Evolutionary conservation across 192 early-diverging fungal species (phyloP), one percentile per base, ranked within the genome.

Genomic region (Entomortierella parvispora): DNA sequence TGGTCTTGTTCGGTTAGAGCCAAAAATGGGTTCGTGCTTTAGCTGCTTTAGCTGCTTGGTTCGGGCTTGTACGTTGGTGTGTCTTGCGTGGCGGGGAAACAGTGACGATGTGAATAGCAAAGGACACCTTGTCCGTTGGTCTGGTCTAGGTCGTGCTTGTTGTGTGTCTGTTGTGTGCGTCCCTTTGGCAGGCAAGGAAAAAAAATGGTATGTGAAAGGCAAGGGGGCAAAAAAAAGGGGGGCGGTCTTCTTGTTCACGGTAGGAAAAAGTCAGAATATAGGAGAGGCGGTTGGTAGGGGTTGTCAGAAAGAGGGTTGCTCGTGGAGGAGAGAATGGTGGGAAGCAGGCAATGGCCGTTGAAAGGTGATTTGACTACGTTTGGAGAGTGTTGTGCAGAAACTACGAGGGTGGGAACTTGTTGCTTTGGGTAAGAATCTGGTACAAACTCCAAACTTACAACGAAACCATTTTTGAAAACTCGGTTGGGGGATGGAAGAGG

Each of bases 321-420:
- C n/a, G n/a, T n/a, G 7, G 33, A 23, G 48, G 47, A 28, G 5
- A 49, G 20, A 62, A 48, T 47, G 45, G 60, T 48, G 60, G 29
- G 22, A 18, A 49, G 33, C 32, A 9, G 43, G 20, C n/a, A 26
- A 28, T 8, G 42, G 29, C 31, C 28, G 58, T 28, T 33, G n/a
- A 10, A n/a, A 8, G 26, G 46, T 31, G 40, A 37, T 15, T 76
- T 76, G 71, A 76, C 71, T 76, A 76, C 71, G 71, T 76, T 76
- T 76, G 71, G 71, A 76, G 71, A 49, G 66, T 76, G 71, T 76
- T 75, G 52, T 12, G 20, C 64, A 76, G 71, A 76, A 76, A 68
- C 71, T 76, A 66, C 25, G 43, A 33, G 65, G 71, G 31, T 49
- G 45, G 15, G 17, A 44, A 26, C 26, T 55, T 54, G 62, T 12